A percentile compares a stretch with the other conserved stretches of the same genome.
Evolutionary conservation across 495 filamentous ascomycete genomes (phyloP).

Genomic region (Collariella sp.): DNA sequence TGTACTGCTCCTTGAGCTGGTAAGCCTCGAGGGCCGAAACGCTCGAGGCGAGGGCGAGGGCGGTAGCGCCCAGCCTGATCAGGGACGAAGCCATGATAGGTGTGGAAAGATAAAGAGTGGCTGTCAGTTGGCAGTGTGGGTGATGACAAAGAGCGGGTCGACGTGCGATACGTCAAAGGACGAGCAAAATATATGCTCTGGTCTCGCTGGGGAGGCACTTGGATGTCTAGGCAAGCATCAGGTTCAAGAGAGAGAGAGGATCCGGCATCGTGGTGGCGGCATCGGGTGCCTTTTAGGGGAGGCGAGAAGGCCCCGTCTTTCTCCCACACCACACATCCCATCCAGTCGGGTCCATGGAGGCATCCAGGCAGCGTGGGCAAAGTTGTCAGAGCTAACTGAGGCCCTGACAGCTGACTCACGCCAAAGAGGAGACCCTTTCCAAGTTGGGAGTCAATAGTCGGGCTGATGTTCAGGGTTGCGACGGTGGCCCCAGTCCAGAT

Average conservation of each 20-base stretch:
- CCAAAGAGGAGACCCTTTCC: background rate
- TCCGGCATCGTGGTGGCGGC: background rate
- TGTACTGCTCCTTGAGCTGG: conserved; percentile 39
- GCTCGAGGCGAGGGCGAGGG: conserved; percentile 28
- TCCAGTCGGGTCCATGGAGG: background rate
- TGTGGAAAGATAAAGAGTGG: conserved; percentile 10
- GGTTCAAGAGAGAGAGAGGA: conserved; percentile 12
- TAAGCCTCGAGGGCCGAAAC: conserved; percentile 28
- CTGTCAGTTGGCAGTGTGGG: conserved; percentile 1
- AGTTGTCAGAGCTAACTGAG: background rate
- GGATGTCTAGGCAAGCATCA: conserved; percentile 14
- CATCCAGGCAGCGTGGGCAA: background rate
- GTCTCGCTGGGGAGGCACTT: conserved; percentile 19
- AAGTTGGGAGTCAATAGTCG: conserved; percentile 4
- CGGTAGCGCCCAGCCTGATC: conserved; percentile 32
- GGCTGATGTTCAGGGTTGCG: background rate
- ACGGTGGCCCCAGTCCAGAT: conserved; percentile 5
- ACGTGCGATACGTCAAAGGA: conserved; percentile 44
- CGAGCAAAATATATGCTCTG: conserved; percentile 34
- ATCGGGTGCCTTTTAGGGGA: conserved; percentile 2
- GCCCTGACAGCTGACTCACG: background rate
- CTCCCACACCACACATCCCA: background rate
- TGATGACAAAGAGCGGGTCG: conserved; percentile 33
- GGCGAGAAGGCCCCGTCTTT: background rate
- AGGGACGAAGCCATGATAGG: conserved; percentile 37